phyloP scores from a whole-genome alignment of 1,284 basidiomycete species.

The Sporisorium sorghi region DNA sequence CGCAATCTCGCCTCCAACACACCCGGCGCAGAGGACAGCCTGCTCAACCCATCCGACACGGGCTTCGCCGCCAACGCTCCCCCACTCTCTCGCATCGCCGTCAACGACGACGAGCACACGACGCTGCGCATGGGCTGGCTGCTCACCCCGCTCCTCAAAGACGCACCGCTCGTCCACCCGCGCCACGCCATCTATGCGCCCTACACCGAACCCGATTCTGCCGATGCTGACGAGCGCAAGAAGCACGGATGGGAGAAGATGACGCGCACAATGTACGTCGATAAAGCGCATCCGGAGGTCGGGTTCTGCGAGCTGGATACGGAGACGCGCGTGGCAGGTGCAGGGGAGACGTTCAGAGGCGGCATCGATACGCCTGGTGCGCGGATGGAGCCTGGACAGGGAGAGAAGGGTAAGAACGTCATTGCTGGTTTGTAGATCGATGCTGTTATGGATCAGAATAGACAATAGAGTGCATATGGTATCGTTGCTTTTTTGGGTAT shows the following conservation, averaged over 20 bases:
- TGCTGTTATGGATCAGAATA: not conserved
- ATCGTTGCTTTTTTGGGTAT: slow-evolving; percentile 5
- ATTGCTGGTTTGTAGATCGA: slow-evolving; percentile 41
- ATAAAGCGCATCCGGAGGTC: slow-evolving; percentile 54
- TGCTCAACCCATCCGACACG: slow-evolving; percentile 37
- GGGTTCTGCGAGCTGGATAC: slow-evolving; percentile 60
- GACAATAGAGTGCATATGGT: not conserved
- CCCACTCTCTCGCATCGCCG: not conserved
- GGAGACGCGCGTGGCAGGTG: slow-evolving; percentile 47
- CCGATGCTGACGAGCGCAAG: slow-evolving; percentile 20
- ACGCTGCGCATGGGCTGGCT: slow-evolving; percentile 56
- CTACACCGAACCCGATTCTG: slow-evolving; percentile 14
- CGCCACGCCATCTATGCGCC: slow-evolving; percentile 46
- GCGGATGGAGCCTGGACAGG: slow-evolving; percentile 11
- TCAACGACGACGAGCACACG: slow-evolving; percentile 15
- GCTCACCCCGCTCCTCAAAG: slow-evolving; percentile 55
- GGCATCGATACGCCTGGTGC: slow-evolving; percentile 50
- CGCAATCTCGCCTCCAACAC: slow-evolving; percentile 23
- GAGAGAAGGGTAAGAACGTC: slow-evolving; percentile 18
- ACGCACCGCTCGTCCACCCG: slow-evolving; percentile 65
- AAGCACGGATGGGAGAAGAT: slow-evolving; percentile 33
- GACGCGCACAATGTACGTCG: slow-evolving; percentile 47
- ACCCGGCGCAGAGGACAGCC: slow-evolving; percentile 21
- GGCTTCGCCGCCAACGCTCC: slow-evolving; percentile 37
- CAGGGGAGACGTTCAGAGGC: slow-evolving; percentile 52